Evolutionary conservation across 176 grass and related monocot genomes (phyloP), one percentile per base, ranked within the genome.

Genomic region (Carex pumila): DNA sequence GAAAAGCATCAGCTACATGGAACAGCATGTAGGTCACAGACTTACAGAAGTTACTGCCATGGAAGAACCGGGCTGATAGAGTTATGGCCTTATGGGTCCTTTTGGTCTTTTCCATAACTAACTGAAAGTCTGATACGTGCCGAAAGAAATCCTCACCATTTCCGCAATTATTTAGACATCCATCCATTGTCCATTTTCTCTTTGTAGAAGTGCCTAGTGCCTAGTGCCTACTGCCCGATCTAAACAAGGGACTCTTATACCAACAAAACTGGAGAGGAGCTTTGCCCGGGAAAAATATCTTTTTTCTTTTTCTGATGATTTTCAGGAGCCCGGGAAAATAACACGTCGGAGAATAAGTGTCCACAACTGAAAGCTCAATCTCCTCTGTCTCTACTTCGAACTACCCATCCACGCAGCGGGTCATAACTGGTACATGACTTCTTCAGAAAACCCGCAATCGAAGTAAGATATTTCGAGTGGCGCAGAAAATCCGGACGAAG

Each of bases 81-180:
- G 21, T 34, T 3, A 70, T n/a, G 66, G 66, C 36, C 53, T 34
- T 3, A 70, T n/a, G 66, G 66, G 66, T 74, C 45, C 4, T 45
- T 74, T 62, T 81, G 79, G 59, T 81, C 60, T 81, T 81, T 62
- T 81, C 34, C 1, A 22, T 49, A 81, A 81, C 79, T 9, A 81
- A 47, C 59, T 56, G 18, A 59, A 81, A 81, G n/a, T n/a, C n/a
- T n/a, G n/a, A n/a, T n/a, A n/a, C 19, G 11, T 14, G 43, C 79
- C 22, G 34, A 39, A 81, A 45, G 6, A 34, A 62, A 63, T 41
- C 47, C 47, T 50, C 47, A 49, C 47, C 47, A 49, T 49, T 49
- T 45, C 37, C 0, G 5, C 37, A 39, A 39, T 39, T 39, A 39
- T 5, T 39, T 39, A 39, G 6, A 39, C 37, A 39, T 39, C 37